A percentile compares a stretch with the other conserved stretches of the same genome.
phyloP scores from a whole-genome alignment of 495 filamentous ascomycete species.

The Usnea hakonensis region DNA sequence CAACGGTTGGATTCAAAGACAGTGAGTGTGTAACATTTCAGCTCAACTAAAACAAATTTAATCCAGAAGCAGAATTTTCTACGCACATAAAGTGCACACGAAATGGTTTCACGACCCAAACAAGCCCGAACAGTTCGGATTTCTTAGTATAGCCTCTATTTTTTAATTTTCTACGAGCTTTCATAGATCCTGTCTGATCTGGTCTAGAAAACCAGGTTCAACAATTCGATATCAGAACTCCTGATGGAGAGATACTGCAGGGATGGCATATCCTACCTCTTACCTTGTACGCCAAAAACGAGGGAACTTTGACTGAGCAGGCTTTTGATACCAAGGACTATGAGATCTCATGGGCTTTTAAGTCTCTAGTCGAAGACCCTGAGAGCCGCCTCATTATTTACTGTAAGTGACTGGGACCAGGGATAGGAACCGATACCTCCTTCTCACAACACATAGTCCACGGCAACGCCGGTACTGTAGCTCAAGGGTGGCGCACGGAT shows the following conservation, averaged over 20 bases:
- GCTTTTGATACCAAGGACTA: slow-evolving; percentile 37
- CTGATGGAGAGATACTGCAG: slow-evolving; percentile 52
- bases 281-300: slow-evolving; percentile 43
- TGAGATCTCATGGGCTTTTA: slow-evolving; percentile 40
- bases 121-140: slow-evolving; percentile 70
- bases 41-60: slow-evolving; percentile 3
- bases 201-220: slow-evolving; percentile 50
- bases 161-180: not conserved
- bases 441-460: slow-evolving; percentile 28
- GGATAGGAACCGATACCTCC: not conserved
- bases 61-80: slow-evolving; percentile 52
- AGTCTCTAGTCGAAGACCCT: slow-evolving; percentile 47
- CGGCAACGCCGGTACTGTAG: slow-evolving; percentile 47
- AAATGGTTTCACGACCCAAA: slow-evolving; percentile 62
- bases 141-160: slow-evolving; percentile 50
- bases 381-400: slow-evolving; percentile 50
- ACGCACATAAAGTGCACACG: slow-evolving; percentile 66
- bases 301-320: slow-evolving; percentile 39
- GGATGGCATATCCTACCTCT: slow-evolving; percentile 56
- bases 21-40: slow-evolving; percentile 31
- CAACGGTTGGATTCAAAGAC: slow-evolving; percentile 43
- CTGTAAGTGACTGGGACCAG: slow-evolving; percentile 33
- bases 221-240: slow-evolving; percentile 47
- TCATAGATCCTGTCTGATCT: not conserved
- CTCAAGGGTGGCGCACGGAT: slow-evolving; percentile 43